phyloP scores from a whole-genome alignment of 2,329 filamentous ascomycete species.

The Polytolypa hystricis region DNA sequence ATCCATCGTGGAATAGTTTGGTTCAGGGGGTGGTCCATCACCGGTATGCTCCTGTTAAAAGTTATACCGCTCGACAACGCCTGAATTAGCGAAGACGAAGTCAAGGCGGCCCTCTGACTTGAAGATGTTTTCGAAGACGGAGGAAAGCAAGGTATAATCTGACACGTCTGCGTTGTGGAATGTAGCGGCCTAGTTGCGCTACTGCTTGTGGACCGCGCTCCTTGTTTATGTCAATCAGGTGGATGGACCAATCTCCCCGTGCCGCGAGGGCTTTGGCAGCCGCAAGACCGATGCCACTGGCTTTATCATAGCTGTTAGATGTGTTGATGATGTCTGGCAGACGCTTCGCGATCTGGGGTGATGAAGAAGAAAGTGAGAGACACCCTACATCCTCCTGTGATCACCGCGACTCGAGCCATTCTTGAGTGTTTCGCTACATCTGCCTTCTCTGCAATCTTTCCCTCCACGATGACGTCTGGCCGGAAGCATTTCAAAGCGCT shows the following conservation, averaged over 20 bases:
- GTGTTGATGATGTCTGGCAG: not conserved
- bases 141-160: conserved; percentile 23
- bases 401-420: too few relatives aligned
- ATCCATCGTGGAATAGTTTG: conserved; percentile 28
- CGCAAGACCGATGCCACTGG: conserved; percentile 34
- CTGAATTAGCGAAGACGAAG: conserved; percentile 41
- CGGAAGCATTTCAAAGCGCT: too few relatives aligned
- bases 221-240: conserved; percentile 32
- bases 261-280: conserved; percentile 29
- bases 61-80: conserved; percentile 29
- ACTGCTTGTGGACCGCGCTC: conserved; percentile 22
- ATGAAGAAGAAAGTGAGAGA: too few relatives aligned
- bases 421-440: too few relatives aligned
- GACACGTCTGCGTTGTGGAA: conserved; percentile 32
- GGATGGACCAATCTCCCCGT: conserved; percentile 28
- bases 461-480: too few relatives aligned
- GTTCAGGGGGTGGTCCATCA: conserved; percentile 8
- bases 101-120: conserved; percentile 27
- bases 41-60: conserved; percentile 6
- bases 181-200: conserved; percentile 17
- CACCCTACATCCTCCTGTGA: not conserved
- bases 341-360: not conserved
- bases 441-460: too few relatives aligned
- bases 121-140: conserved; percentile 30
- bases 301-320: conserved; percentile 14